A percentile compares a stretch with the other conserved stretches of the same genome.
Conservation (phyloP, 139 green algal species). For the Picochlorum sp. region DNA sequence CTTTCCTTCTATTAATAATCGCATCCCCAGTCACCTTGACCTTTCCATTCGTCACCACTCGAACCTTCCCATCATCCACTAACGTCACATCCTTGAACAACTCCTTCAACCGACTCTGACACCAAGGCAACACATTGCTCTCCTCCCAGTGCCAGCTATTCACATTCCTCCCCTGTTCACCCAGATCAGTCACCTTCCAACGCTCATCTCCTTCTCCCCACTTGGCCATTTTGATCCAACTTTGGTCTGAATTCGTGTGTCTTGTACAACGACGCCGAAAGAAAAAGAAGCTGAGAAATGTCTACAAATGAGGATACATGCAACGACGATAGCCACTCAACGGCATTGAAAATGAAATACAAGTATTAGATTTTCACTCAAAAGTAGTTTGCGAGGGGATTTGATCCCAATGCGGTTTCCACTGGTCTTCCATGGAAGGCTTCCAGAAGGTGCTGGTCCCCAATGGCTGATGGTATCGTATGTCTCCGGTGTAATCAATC, state of each 20-base stretch:
- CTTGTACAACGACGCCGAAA: neutral
- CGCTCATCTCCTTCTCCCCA: constrained; percentile 76
- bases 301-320: neutral
- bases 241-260: neutral
- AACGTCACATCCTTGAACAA: constrained; percentile 40
- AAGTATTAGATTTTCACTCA: neutral
- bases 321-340: neutral
- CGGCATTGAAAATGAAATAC: neutral
- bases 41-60: constrained; percentile 9
- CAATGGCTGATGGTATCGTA: no score
- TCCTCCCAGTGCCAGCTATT: constrained; percentile 80
- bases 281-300: neutral
- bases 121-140: constrained; percentile 66
- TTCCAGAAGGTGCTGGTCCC: neutral
- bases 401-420: neutral
- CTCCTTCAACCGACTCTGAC: constrained; percentile 42
- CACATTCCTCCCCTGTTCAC: constrained; percentile 66
- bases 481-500: no score
- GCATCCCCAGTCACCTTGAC: constrained; percentile 41
- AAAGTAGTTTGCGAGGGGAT: neutral
- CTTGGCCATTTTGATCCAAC: constrained; percentile 48
- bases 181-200: constrained; percentile 82
- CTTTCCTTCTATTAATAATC: constrained; percentile 80
- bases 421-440: neutral
- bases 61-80: neutral